Conservation (phyloP, 2,329 filamentous ascomycete species). For the Pyricularia sp. region DNA sequence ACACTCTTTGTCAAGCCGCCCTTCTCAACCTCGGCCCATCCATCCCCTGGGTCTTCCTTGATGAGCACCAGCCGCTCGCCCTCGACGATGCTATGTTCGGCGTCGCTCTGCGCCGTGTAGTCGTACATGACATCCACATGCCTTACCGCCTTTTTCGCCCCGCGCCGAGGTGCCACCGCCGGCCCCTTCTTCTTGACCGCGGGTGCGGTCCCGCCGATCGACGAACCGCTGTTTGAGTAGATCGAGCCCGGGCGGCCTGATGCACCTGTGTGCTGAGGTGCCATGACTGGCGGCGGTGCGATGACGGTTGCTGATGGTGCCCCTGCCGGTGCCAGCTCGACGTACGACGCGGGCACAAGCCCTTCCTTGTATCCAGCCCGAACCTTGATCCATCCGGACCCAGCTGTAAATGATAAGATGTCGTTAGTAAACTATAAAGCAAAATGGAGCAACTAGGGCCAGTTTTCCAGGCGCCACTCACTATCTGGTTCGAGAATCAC, state of each 20-base stretch:
- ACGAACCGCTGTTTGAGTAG: conserved; percentile 70
- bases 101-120: conserved; percentile 76
- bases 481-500: conserved; percentile 77
- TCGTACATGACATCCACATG: conserved; percentile 93
- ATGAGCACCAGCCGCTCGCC: conserved; percentile 89
- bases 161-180: conserved; percentile 79
- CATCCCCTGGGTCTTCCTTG: conserved; percentile 80
- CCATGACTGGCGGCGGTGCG: conserved; percentile 29
- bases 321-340: conserved; percentile 51
- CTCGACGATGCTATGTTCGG: conserved; percentile 83
- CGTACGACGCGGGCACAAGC: conserved; percentile 77
- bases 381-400: conserved; percentile 85
- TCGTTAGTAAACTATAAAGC: conserved; percentile 19
- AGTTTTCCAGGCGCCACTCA: conserved; percentile 39
- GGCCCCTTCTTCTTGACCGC: conserved; percentile 76
- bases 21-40: conserved; percentile 95
- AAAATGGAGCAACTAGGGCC: neutral
- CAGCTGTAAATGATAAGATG: conserved; percentile 46
- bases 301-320: neutral
- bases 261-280: conserved; percentile 34
- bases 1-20: conserved; percentile 81
- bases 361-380: conserved; percentile 68
- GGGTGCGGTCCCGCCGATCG: conserved; percentile 34
- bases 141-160: conserved; percentile 77
- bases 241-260: conserved; percentile 59